These are phyloP conservation scores for Brassica incana DNA, from an alignment of 345 rosid species.

Conservation along the genomic window DNA sequence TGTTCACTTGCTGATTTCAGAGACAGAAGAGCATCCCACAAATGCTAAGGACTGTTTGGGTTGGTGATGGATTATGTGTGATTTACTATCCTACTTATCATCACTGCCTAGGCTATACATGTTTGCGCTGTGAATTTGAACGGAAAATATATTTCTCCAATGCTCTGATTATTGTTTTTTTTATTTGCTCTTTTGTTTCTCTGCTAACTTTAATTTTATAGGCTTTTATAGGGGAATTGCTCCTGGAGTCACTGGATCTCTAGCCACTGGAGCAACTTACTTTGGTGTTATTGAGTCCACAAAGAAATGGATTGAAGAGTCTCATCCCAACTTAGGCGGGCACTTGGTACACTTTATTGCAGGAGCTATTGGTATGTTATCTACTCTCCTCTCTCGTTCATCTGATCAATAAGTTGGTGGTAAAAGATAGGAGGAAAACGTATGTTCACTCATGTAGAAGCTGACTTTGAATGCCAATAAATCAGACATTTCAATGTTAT, in stretches of 20 bases:
- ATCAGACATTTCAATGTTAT: no score
- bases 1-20: constrained; percentile 41
- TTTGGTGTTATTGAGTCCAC: constrained; percentile 96
- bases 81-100: no score
- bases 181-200: background rate
- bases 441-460: background rate
- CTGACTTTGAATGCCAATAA: constrained; percentile 12
- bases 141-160: background rate
- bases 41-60: constrained; percentile 71
- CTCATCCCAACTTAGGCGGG: constrained; percentile 77
- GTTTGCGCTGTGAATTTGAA: constrained; percentile 1
- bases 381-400: constrained; percentile 11
- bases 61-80: constrained; percentile 54
- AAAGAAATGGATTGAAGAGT: constrained; percentile 89
- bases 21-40: constrained; percentile 66
- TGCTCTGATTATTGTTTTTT: background rate
- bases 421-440: background rate
- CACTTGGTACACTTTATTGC: constrained; percentile 93
- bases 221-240: constrained; percentile 91
- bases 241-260: constrained; percentile 86
- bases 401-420: background rate
- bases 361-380: constrained; percentile 75
- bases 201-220: constrained; percentile 39
- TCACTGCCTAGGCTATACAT: no score
- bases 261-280: constrained; percentile 95